Evolutionary conservation across 1,284 basidiomycete species (phyloP).

Genomic region (Leccinum pachyderme): DNA sequence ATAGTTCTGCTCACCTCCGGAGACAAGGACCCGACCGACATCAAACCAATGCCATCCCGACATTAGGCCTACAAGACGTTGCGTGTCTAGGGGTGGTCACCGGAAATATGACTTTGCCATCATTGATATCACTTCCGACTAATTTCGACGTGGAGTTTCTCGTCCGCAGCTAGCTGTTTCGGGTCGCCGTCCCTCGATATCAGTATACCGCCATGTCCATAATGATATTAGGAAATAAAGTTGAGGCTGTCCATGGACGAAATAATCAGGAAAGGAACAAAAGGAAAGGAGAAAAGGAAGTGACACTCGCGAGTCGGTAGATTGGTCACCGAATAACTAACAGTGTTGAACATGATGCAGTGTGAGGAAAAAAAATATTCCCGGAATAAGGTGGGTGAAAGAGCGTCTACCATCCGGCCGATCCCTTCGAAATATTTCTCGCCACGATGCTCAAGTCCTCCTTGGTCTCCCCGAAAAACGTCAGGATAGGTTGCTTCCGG

Average conservation of each 20-base stretch:
- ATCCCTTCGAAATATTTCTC: slow-evolving; percentile 43
- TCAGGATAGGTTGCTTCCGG: slow-evolving; percentile 43
- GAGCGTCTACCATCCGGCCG: slow-evolving; percentile 30
- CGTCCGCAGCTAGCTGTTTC: slow-evolving; percentile 26
- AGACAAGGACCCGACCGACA: slow-evolving; percentile 32
- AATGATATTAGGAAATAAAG: slow-evolving; percentile 20
- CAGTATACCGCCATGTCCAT: slow-evolving; percentile 30
- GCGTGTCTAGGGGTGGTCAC: too few species aligned
- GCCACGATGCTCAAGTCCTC: slow-evolving; percentile 35
- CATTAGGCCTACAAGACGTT: slow-evolving; percentile 25
- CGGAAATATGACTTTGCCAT: slow-evolving; percentile 11
- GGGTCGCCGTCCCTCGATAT: slow-evolving; percentile 27
- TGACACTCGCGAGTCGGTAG: slow-evolving; percentile 4
- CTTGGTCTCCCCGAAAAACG: slow-evolving; percentile 45
- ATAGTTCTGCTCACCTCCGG: slow-evolving; percentile 30
- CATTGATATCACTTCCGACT: slow-evolving; percentile 11
- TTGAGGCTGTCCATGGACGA: not conserved
- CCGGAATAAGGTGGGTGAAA: slow-evolving; percentile 11
- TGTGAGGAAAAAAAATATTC: slow-evolving; percentile 8
- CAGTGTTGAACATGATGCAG: slow-evolving; percentile 21
- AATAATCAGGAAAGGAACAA: not conserved
- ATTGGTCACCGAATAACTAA: slow-evolving; percentile 29
- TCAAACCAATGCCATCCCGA: slow-evolving; percentile 34
- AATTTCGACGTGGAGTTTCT: slow-evolving; percentile 12
- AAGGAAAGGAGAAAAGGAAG: not conserved